Evolutionary conservation across 768 basidiomycete species (phyloP), one percentile per base, ranked within the genome.

Genomic region (Pulveroboletus ravenelii): DNA sequence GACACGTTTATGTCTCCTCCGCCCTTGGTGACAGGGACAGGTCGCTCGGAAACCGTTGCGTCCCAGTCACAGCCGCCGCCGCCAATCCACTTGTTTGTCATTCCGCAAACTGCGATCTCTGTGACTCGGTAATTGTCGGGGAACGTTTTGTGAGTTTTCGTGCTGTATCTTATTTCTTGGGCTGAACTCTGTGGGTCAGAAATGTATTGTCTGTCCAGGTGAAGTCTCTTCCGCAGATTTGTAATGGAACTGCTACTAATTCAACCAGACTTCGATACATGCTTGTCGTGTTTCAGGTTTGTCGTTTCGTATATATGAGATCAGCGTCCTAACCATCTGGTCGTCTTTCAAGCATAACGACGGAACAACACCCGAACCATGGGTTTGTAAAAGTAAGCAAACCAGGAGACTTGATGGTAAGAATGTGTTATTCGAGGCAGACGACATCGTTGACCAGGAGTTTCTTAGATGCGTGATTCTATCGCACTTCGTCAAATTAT

Each of bases 361-460:
- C 65, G 17, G 81, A 85, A 58, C 87, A 90, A 48, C 91, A 93
- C 64, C 91, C 91, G 5, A 52, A 61, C 18, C 91, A 93, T 60
- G 70, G 80, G 2, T 93, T 93, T 63, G 80, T 87, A 20, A 82
- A 76, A 60, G 67, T 93, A 18, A 61, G 59, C 35, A 76, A 74
- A 10, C 68, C 74, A 3, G 70, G 75, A 25, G 81, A 85, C 53
- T 74, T 81, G 54, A 75, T 85, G 59, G 85, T 85, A 58, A 60
- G 78, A 65, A 30, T n/a, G 5, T 31, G 5, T n/a, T 31, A 7
- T 37, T 45, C 12, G 10, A 29, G 42, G 18, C 44, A 29, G 43
- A 13, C 20, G 2, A 5, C 1, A 20, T n/a, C 9, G 18, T 36
- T 59, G 18, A 52, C 41, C 6, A 47, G 45, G 41, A 3, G 9